These are phyloP conservation scores for Xylaria sp. DNA, from an alignment of 2,329 filamentous ascomycete genomes.

Conservation along the genomic window DNA sequence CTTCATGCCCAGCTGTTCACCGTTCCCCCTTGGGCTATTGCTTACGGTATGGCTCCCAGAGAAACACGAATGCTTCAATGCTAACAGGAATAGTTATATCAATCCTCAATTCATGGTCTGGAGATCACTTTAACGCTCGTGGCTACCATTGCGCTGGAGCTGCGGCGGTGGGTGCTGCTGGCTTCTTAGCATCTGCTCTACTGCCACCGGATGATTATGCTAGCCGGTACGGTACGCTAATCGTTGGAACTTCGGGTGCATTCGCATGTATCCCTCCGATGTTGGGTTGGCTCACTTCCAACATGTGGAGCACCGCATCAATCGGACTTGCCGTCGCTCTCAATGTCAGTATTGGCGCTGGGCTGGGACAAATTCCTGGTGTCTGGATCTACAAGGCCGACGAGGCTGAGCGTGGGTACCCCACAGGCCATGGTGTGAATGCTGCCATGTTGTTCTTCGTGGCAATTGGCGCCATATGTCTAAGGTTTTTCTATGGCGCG, in stretches of 20 bases:
- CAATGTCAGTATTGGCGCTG: constrained; percentile 74
- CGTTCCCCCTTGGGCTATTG: constrained; percentile 74
- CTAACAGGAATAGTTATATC: constrained; percentile 48
- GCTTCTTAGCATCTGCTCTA: constrained; percentile 71
- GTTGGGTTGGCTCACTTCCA: constrained; percentile 74
- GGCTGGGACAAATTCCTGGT: constrained; percentile 76
- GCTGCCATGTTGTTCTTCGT: constrained; percentile 56
- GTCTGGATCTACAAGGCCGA: constrained; percentile 78
- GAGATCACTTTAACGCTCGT: constrained; percentile 69
- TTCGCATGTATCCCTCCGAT: constrained; percentile 77
- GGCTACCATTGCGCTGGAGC: constrained; percentile 57
- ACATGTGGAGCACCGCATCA: constrained; percentile 72
- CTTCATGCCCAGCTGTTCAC: constrained; percentile 71
- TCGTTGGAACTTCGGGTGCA: constrained; percentile 72
- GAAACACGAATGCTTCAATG: neutral
- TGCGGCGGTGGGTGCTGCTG: constrained; percentile 58
- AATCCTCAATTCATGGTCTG: constrained; percentile 66
- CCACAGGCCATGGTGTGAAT: constrained; percentile 72
- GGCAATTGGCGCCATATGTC: constrained; percentile 42
- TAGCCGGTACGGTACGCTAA: constrained; percentile 74
- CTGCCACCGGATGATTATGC: constrained; percentile 70
- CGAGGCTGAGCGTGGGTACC: constrained; percentile 70
- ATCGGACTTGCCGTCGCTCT: constrained; percentile 76
- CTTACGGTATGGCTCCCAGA: constrained; percentile 46
- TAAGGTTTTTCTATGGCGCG: constrained; percentile 67